These are phyloP conservation scores for Perilla frutescens DNA, from an alignment of 257 asterid species.

Conservation along the genomic window DNA sequence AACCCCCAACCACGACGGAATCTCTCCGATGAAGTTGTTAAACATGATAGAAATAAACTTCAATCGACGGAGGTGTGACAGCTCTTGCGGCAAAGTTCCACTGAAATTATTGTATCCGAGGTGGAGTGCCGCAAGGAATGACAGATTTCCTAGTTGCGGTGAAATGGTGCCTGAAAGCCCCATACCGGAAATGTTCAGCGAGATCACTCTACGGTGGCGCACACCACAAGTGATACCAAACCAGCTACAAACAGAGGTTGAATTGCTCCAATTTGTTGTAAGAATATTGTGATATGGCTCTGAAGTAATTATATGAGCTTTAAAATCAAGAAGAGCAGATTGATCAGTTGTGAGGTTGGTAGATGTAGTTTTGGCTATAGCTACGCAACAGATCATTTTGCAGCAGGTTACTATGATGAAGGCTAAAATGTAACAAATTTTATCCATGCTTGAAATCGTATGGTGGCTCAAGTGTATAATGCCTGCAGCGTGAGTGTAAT, in stretches of 20 bases:
- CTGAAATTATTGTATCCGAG: neutral
- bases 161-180: conserved; percentile 26
- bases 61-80: conserved; percentile 8
- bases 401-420: too few species aligned
- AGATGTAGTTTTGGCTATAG: neutral
- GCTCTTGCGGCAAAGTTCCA: conserved; percentile 15
- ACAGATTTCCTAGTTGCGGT: conserved; percentile 30
- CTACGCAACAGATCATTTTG: neutral
- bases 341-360: neutral
- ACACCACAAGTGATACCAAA: conserved; percentile 24
- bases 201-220: conserved; percentile 30
- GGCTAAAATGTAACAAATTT: too few species aligned
- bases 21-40: too few species aligned
- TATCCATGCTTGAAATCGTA: too few species aligned
- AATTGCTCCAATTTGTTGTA: neutral
- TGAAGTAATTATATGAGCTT: conserved; percentile 8
- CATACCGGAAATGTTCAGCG: conserved; percentile 19
- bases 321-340: conserved; percentile 28
- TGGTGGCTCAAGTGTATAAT: too few species aligned
- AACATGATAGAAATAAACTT: neutral
- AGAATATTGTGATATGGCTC: conserved; percentile 21
- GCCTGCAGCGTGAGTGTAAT: too few species aligned
- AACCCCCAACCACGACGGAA: too few species aligned
- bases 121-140: conserved; percentile 31
- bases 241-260: conserved; percentile 4